A percentile compares a stretch with the other conserved stretches of the same genome.
Conservation (phyloP, 768 basidiomycete genomes). For the Mycena maculata region DNA sequence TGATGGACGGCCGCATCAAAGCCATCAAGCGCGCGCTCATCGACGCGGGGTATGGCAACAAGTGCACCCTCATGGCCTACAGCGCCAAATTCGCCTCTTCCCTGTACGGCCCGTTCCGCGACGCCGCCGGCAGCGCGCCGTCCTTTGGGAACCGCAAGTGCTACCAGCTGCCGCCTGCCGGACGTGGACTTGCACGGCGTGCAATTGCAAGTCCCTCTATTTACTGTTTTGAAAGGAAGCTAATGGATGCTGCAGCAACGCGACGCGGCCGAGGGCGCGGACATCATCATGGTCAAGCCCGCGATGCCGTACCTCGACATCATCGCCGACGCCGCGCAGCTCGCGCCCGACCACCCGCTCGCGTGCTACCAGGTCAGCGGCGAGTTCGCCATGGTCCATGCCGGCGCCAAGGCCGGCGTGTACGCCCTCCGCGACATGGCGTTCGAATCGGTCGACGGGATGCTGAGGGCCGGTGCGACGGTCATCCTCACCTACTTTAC, state of each 20-base stretch:
- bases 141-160: constrained; percentile 97
- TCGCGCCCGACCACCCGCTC: constrained; percentile 89
- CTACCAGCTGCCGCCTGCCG: constrained; percentile 94
- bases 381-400: constrained; percentile 97
- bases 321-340: constrained; percentile 85
- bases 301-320: constrained; percentile 96
- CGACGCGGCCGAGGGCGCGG: constrained; percentile 91
- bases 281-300: constrained; percentile 99
- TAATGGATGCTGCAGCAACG: constrained; percentile 69
- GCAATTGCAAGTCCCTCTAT: constrained; percentile 77
- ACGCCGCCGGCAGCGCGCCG: constrained; percentile 97
- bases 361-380: constrained; percentile 98
- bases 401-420: constrained; percentile 93
- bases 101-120: constrained; percentile 96
- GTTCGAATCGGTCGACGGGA: constrained; percentile 90
- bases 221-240: constrained; percentile 1
- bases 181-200: constrained; percentile 89
- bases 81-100: constrained; percentile 97
- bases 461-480: constrained; percentile 92
- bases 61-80: constrained; percentile 94
- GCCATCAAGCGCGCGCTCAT: constrained; percentile 91
- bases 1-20: constrained; percentile 98
- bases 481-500: constrained; percentile 96
- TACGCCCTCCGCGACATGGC: constrained; percentile 94
- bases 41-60: constrained; percentile 85